Base-by-base conservation (phyloP, 345 rosid genomes). In the Hibiscus trionum region DNA sequence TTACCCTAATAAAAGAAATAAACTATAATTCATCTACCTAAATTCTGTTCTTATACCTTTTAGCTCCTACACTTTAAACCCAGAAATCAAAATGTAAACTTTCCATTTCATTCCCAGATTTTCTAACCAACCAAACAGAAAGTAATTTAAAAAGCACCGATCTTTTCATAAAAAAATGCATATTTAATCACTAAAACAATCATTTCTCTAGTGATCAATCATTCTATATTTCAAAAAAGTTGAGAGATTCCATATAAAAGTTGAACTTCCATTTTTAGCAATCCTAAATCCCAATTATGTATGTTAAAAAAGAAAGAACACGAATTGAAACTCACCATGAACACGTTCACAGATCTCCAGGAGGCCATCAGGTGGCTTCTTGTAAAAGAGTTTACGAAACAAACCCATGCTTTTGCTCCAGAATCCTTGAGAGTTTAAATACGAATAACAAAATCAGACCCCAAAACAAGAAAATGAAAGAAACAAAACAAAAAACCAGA, bases 281-380 rank as follows among this genome's bases (percentile, higher is more conserved):
- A 26, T 66, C 24, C 31, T 39, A 62, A 15, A 26, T 72, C 16
- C 31, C 50, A 62, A 11, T 26, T 59, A 4, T 58, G 4, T 58
- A 26, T 4, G 42, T 26, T 21, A 2, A 70, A 24, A 72, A 1
- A 14, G 5, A 4, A 11, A 12, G n/a, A 24, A 2, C 4, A 61
- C 0, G 26, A 65, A 62, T 15, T 12, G 42, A 58, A 52, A 68
- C 24, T 42, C 63, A 94, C 97, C 97, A 77, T 83, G 92, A 57
- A 91, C 91, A 76, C 88, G 82, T 77, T 94, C 97, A 63, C 86
- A 88, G 72, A 94, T 88, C 97, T 94, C 97, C 65, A 94, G 90
- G 73, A 94, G 82, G 8, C 99, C 99, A 70, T 94, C 97, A 31
- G 99, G 97, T 7, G 97, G 98, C 76, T 91, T 91, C 78, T 81